phyloP scores from a whole-genome alignment of 2,329 filamentous ascomycete genomes.

The Rhytidhysteron rufulum region DNA sequence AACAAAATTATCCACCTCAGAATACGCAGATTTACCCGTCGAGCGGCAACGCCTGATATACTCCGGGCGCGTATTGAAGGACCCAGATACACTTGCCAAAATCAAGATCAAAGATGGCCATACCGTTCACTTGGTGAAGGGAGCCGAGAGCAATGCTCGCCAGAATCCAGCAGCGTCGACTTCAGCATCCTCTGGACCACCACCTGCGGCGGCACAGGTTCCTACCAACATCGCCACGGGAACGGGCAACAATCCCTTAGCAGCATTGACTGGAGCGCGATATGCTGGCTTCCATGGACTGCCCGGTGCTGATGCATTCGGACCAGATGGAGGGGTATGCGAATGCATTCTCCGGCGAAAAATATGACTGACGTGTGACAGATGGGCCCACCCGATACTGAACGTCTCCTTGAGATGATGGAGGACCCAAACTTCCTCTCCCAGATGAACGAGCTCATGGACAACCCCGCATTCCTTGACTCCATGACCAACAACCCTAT shows the following conservation, averaged over 20 bases:
- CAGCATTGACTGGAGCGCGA: conserved; percentile 84
- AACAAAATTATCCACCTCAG: conserved; percentile 73
- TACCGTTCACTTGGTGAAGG: conserved; percentile 95
- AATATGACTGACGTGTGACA: conserved; percentile 38
- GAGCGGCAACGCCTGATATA: conserved; percentile 95
- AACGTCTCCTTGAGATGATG: conserved; percentile 79
- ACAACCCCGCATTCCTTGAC: conserved; percentile 91
- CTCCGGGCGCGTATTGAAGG: conserved; percentile 94
- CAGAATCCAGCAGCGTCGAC: conserved; percentile 53
- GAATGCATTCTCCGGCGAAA: not conserved
- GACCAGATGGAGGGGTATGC: conserved; percentile 89
- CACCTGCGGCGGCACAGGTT: conserved; percentile 56
- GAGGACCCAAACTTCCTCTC: conserved; percentile 83
- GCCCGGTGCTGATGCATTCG: conserved; percentile 83
- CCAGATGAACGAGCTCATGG: conserved; percentile 89
- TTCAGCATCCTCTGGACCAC: conserved; percentile 37
- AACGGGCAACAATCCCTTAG: conserved; percentile 77
- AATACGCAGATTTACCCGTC: conserved; percentile 81
- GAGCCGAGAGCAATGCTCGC: conserved; percentile 78
- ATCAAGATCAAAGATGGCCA: conserved; percentile 97
- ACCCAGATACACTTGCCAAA: conserved; percentile 75
- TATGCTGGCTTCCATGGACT: conserved; percentile 91
- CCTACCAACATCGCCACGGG: conserved; percentile 77
- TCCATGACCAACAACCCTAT: conserved; percentile 63
- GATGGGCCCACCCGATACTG: conserved; percentile 86